Base-by-base conservation (phyloP, 1,284 basidiomycete genomes). In the Ceratobasidium sp. region DNA sequence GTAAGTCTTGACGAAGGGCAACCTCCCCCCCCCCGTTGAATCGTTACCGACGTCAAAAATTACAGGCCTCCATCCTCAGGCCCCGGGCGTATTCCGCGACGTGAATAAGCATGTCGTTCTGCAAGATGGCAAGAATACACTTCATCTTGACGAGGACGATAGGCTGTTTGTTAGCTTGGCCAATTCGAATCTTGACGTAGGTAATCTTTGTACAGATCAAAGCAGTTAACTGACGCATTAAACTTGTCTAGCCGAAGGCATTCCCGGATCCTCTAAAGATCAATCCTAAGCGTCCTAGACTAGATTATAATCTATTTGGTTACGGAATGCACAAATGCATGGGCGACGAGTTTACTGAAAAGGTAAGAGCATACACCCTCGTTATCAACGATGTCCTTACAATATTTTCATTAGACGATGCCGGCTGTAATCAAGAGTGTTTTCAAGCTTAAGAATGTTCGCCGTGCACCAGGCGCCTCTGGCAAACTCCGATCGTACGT, bases 341-440 rank as follows among this genome's bases (percentile, higher is more conserved):
- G 30, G 73, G 72, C 9, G 61, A 70, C 36, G 34, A 59, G 43
- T 72, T 72, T 26, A 55, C 23, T 28, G 55, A 71, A n/a, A 34
- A n/a, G 3, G 58, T 62, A 45, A 28, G 67, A 53, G 16, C 21
- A 21, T 14, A 18, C 41, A 14, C 3, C 9, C 12, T 5, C 18
- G 30, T 18, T 28, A 30, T 9, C 30, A n/a, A 16, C 9, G 14
- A 57, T 9, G 28, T 53, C 8, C 52, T 57, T 9, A 57, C 28
- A 3, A 2, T 39, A 39, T 6, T 57, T 34, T 18, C 3, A 34
- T 62, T 45, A 82, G 80, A 80, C 79, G 8, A 78, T 83, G 26
- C 83, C 85, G 5, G 76, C 78, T 28, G 81, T 88, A 16, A 79
- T 89, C 18, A 81, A 82, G 3, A 79, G 80, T 16, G 83, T 89